Evolutionary conservation across 2,329 filamentous ascomycete species (phyloP), one percentile per base, ranked within the genome.

Genomic region (Phialocephala subalpina): DNA sequence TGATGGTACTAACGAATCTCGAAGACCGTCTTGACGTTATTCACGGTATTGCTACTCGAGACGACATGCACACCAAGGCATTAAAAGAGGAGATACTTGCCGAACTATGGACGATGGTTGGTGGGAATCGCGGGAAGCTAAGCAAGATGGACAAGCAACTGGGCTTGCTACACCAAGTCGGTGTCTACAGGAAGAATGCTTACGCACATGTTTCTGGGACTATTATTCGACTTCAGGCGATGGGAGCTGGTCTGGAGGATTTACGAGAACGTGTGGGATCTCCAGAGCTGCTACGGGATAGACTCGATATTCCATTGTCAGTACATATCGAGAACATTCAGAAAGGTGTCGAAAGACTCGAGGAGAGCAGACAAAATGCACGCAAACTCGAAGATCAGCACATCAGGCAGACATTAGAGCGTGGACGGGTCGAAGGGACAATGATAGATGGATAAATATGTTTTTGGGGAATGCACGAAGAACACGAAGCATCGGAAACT

Each of bases 241-340:
- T 96, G 67, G 86, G 89, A 71, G 85, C 87, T 1, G 88, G 88
- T 53, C 80, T 97, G 14, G 88, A 90, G 70, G 90, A 93, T 72
- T 77, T 97, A 70, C 82, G 91, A 25, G 90, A 93, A 66, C 82
- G 90, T 6, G 90, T 94, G 11, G 88, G 87, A 0, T 84, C 86
- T 63, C 91, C 92, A 0, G 89, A 88, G 69, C 77, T 90, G 11
- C 73, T 89, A 12, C 84, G 83, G 1, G 83, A 82, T 29, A 80
- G 80, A 8, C 76, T 73, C 2, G 80, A 82, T 33, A 82, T 93
- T 11, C 91, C 92, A 2, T 80, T 96, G 4, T 84, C 85, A 59
- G 89, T 93, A 49, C 92, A 96, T 74, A 89, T 96, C 47, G 88
- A 93, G 70, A 89, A 88, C 63, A 93, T 96, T 67, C 84, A 91